Conservation (phyloP, 2,329 filamentous ascomycete genomes). For the Didymella arachidicola region DNA sequence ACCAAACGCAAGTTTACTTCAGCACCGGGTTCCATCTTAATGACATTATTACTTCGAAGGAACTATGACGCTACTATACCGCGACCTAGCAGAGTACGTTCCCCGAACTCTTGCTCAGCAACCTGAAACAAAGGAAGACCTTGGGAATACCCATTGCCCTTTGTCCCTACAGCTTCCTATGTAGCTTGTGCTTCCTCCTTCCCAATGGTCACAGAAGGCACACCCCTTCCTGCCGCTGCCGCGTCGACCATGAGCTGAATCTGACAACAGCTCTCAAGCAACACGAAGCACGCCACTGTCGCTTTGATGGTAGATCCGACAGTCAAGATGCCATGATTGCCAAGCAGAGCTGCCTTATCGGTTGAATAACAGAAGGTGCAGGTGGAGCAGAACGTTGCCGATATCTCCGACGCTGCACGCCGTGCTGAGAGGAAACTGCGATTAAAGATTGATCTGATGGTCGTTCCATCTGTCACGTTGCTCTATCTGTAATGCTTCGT, state of each 20-base stretch:
- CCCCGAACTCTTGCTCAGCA: background rate
- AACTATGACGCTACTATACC: background rate
- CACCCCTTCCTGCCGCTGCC: constrained; percentile 3
- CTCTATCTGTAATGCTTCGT: too few relatives aligned
- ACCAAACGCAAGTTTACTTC: too few relatives aligned
- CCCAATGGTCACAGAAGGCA: background rate
- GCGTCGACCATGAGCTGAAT: constrained; percentile 47
- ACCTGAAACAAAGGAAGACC: background rate
- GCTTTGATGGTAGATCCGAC: constrained; percentile 43
- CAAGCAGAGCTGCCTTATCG: background rate
- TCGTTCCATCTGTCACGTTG: too few relatives aligned
- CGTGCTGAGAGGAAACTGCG: too few relatives aligned
- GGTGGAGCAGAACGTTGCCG: too few relatives aligned
- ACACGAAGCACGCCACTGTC: constrained; percentile 57
- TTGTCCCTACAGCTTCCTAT: background rate
- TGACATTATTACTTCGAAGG: background rate
- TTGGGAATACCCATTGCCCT: background rate
- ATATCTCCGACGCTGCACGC: too few relatives aligned
- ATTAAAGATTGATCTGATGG: too few relatives aligned
- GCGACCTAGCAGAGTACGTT: background rate
- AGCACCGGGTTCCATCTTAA: background rate
- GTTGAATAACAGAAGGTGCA: background rate
- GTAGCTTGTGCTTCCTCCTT: background rate
- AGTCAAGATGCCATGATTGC: background rate
- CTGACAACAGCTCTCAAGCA: constrained; percentile 57